Percentiles rank a stretch among this genome's conserved stretches.
These are phyloP conservation scores for Penicillium ochrochloron DNA, from an alignment of 495 filamentous ascomycete species.

Conservation along the genomic window DNA sequence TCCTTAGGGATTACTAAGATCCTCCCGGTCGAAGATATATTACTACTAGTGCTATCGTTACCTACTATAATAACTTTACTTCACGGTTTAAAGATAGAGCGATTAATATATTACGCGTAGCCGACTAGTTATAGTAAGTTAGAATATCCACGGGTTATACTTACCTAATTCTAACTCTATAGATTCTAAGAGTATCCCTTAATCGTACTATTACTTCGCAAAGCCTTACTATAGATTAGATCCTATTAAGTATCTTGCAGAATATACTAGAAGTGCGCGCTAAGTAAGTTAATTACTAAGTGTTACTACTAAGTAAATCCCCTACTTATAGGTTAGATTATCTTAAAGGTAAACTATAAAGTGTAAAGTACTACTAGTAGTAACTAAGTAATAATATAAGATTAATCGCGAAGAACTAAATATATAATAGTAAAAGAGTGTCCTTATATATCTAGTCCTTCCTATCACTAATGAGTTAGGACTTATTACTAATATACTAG, in stretches of 20 bases:
- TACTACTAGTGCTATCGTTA: background rate
- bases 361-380: background rate
- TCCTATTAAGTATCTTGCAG: background rate
- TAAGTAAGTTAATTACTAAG: too few species aligned
- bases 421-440: background rate
- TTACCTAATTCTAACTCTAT: background rate
- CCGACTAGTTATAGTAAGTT: background rate
- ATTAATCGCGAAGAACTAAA: constrained; percentile 13
- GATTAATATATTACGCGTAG: background rate
- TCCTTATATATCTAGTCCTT: constrained; percentile 3
- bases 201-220: background rate
- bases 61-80: constrained; percentile 8
- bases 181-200: background rate
- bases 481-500: too few species aligned
- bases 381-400: constrained; percentile 6
- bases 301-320: too few species aligned
- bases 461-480: too few species aligned
- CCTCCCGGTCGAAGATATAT: background rate
- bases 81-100: constrained; percentile 6
- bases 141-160: background rate
- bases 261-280: too few species aligned
- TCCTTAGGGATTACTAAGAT: background rate
- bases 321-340: constrained; percentile 3
- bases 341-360: constrained; percentile 2
- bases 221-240: background rate